phyloP scores from a whole-genome alignment of 108 stramenopile species.

The Stephanodiscus minutulus region DNA sequence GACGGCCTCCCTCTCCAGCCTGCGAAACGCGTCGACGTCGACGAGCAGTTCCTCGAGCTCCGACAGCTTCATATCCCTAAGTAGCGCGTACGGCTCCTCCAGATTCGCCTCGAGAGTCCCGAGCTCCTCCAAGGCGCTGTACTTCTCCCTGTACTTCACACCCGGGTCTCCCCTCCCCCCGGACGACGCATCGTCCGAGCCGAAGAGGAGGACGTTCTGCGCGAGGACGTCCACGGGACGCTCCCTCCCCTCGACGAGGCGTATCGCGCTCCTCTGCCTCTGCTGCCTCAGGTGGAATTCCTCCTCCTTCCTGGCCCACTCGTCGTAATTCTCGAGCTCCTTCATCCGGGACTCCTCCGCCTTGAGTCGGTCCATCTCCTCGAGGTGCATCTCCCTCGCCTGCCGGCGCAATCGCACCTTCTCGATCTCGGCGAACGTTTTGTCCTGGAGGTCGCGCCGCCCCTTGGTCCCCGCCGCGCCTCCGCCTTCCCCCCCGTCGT shows the following conservation, averaged over 20 bases:
- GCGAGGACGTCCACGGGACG: conserved; percentile 95
- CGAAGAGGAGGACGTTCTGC: conserved; percentile 96
- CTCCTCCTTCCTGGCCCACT: conserved; percentile 98
- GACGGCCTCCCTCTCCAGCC: conserved; percentile 73
- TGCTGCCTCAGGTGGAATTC: conserved; percentile 96
- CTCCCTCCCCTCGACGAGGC: conserved; percentile 93
- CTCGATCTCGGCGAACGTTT: conserved; percentile 93
- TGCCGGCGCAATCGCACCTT: conserved; percentile 92
- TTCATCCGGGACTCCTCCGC: conserved; percentile 91
- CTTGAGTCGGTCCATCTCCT: conserved; percentile 93
- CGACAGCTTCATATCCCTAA: conserved; percentile 76
- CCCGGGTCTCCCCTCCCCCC: conserved; percentile 68
- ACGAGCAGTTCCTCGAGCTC: conserved; percentile 84
- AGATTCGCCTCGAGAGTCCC: conserved; percentile 82
- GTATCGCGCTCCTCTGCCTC: conserved; percentile 85
- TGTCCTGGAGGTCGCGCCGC: conserved; percentile 53
- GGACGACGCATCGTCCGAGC: conserved; percentile 70
- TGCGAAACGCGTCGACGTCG: conserved; percentile 83
- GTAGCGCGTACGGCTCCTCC: conserved; percentile 71
- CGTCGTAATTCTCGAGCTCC: conserved; percentile 95
- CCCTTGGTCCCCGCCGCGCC: not conserved
- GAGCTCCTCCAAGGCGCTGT: conserved; percentile 83
- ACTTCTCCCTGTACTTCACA: conserved; percentile 88
- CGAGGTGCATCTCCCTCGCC: conserved; percentile 83
- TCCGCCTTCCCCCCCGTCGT: conserved; percentile 16